Conservation (phyloP, 306 rosid species). For the Sesbania bispinosa region DNA sequence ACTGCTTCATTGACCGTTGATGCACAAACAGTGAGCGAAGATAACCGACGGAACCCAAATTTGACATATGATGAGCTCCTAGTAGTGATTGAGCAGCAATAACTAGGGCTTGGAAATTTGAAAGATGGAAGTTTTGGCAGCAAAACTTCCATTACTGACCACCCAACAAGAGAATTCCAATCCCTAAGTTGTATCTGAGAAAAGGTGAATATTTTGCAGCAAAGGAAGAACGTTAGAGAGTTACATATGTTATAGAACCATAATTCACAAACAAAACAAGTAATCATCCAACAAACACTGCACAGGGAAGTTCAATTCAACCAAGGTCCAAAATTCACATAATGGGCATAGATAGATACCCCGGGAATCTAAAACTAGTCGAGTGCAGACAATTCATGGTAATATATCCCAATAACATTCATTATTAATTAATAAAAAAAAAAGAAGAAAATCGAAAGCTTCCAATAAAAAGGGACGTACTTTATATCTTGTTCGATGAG, state of each 20-base stretch:
- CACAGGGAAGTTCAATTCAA: neutral
- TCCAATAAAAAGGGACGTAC: neutral
- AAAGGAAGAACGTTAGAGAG: neutral
- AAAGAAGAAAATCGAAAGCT: neutral
- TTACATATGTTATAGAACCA: neutral
- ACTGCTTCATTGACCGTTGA: conserved; percentile 33
- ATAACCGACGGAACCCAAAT: conserved; percentile 16
- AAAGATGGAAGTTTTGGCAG: conserved; percentile 46
- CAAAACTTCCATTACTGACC: conserved; percentile 42
- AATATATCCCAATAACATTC: no score
- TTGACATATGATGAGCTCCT: conserved; percentile 17
- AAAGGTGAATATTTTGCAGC: neutral
- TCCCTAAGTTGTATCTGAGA: neutral
- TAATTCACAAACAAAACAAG: no score
- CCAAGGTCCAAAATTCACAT: neutral
- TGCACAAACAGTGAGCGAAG: conserved; percentile 38
- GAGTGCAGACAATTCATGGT: no score
- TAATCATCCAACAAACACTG: no score
- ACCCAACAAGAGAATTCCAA: conserved; percentile 4
- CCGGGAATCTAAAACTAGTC: neutral
- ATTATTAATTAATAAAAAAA: neutral
- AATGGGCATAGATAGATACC: no score
- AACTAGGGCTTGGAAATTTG: conserved; percentile 25
- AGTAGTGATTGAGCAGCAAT: conserved; percentile 27
- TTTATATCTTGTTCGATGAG: neutral